These are phyloP conservation scores for Syzygium malaccense DNA, from an alignment of 441 rosid genomes.

Conservation along the genomic window DNA sequence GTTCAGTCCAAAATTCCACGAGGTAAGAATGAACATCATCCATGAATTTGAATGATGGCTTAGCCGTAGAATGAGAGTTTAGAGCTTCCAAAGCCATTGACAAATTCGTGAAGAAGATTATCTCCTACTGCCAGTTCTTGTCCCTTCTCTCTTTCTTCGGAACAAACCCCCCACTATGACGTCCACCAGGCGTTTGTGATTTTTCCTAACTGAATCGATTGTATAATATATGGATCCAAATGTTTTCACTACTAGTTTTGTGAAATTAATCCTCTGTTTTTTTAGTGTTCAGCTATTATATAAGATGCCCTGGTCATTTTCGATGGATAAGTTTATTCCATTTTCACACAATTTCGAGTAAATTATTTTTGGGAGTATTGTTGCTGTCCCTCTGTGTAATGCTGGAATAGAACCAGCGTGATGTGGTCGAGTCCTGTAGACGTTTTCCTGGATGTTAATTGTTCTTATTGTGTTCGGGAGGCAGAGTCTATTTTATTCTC, in stretches of 20 bases:
- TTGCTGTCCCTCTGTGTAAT: background rate
- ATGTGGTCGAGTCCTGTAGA: background rate
- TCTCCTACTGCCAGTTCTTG: background rate
- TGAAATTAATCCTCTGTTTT: background rate
- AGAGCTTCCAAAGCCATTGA: background rate
- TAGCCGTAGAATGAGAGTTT: background rate
- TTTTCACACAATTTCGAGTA: background rate
- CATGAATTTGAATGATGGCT: background rate
- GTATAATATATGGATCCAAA: background rate
- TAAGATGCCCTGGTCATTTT: background rate
- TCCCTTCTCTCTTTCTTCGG: background rate
- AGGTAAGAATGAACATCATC: background rate
- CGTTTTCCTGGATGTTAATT: background rate
- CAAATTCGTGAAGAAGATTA: background rate
- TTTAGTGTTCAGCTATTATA: background rate
- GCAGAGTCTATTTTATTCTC: rapidly evolving
- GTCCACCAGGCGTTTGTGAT: background rate
- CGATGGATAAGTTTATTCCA: background rate
- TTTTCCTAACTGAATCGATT: background rate
- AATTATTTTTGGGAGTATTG: background rate
- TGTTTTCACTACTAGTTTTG: background rate
- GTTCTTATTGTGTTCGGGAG: background rate
- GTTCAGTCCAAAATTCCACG: background rate
- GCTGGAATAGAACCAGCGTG: rapidly evolving
- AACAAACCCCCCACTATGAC: background rate